These are phyloP conservation scores for Magnolia kwangsiensis DNA, from an alignment of 164 flowering plant genomes.

Conservation along the genomic window DNA sequence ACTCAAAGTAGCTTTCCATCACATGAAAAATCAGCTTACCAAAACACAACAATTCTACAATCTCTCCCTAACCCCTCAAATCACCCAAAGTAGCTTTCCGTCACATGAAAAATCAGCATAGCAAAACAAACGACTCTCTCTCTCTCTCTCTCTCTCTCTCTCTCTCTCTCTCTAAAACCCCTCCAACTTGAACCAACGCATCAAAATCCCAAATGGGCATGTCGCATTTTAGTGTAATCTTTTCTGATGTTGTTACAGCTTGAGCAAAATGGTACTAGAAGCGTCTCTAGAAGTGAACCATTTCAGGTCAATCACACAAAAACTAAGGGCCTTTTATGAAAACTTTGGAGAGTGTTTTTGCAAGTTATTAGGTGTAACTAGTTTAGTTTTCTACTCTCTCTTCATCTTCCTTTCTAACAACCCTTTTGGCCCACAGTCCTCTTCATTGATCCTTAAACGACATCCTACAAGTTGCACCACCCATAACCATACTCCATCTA, in stretches of 20 bases:
- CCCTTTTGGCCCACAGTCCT: conserved; percentile 1
- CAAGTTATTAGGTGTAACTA: conserved; percentile 18
- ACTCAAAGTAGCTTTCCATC: background rate
- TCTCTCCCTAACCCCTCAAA: too few relatives aligned
- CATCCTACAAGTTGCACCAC: background rate
- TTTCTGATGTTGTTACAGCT: too few relatives aligned
- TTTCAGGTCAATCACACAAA: background rate
- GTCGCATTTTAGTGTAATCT: too few relatives aligned
- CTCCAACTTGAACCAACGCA: too few relatives aligned
- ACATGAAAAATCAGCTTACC: background rate
- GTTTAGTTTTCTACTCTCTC: conserved; percentile 12
- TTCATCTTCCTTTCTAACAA: conserved; percentile 16
- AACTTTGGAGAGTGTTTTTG: conserved; percentile 6
- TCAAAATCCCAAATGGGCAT: too few relatives aligned
- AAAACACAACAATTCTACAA: background rate
- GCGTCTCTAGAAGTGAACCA: background rate
- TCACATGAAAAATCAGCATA: background rate
- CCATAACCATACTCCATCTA: background rate
- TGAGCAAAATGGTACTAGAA: background rate
- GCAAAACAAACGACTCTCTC: background rate
- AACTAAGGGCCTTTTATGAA: background rate
- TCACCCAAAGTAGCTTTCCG: background rate
- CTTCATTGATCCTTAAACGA: conserved; percentile 2
- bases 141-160: background rate
- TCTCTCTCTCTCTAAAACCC: too few relatives aligned